Conservation (phyloP, 2,329 filamentous ascomycete species). For the Emericellopsis cladophorae region DNA sequence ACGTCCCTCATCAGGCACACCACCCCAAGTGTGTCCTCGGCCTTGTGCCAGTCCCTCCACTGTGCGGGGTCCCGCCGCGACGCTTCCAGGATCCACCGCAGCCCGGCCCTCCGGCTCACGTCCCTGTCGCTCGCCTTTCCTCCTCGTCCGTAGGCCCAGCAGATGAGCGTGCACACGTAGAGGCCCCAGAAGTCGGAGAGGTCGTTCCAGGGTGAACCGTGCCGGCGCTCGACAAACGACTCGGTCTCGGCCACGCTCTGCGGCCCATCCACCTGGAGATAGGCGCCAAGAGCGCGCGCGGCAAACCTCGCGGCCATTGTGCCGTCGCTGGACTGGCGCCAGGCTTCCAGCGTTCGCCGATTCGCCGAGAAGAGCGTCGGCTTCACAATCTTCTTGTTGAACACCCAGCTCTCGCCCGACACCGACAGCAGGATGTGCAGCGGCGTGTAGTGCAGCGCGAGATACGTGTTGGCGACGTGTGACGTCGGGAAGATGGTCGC, state of each 20-base stretch:
- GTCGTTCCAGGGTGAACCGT: slow-evolving; percentile 14
- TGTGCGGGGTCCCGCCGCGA: slow-evolving; percentile 25
- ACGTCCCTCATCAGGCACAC: slow-evolving; percentile 33
- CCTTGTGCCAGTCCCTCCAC: slow-evolving; percentile 21
- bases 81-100: slow-evolving; percentile 25
- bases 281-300: slow-evolving; percentile 34
- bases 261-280: slow-evolving; percentile 18
- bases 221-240: neutral
- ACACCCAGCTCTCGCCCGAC: slow-evolving; percentile 45
- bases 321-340: slow-evolving; percentile 31
- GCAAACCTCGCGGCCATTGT: slow-evolving; percentile 35
- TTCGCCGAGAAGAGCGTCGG: slow-evolving; percentile 30
- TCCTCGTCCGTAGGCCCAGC: slow-evolving; percentile 40
- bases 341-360: slow-evolving; percentile 30
- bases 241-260: slow-evolving; percentile 1
- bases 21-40: slow-evolving; percentile 28
- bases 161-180: slow-evolving; percentile 45
- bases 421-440: slow-evolving; percentile 44
- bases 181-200: slow-evolving; percentile 41
- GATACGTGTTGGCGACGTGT: slow-evolving; percentile 36
- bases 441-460: slow-evolving; percentile 46
- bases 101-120: slow-evolving; percentile 13
- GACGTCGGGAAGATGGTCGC: slow-evolving; percentile 27
- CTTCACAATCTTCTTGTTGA: slow-evolving; percentile 37
- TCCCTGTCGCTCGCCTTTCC: slow-evolving; percentile 6